Base-by-base conservation (phyloP, 805 yeast species). In the Saturnispora sekii region DNA sequence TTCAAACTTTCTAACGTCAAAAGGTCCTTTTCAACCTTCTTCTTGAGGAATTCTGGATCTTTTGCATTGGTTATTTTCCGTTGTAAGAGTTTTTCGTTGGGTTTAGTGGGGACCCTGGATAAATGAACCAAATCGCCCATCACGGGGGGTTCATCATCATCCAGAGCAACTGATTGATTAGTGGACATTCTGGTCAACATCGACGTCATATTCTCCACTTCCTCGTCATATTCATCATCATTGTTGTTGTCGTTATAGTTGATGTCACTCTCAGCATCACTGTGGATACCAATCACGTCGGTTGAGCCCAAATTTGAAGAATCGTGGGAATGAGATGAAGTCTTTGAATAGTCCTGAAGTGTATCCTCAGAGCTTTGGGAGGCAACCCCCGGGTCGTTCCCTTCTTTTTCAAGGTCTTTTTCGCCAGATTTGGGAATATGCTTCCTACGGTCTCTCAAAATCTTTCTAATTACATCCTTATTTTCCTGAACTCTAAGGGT, bases 401-500 rank as follows among this genome's bases (percentile, higher is more conserved):
- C 28, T 10, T 41, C 38, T 35, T 39, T 42, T 37, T 48, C 48
- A 16, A 50, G 49, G 16, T 51, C 56, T 2, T 14, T 12, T 45
- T 29, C 36, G 10, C 18, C 32, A 32, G 26, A 26, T 44, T 48
- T 32, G 53, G 55, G 35, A 48, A 51, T 41, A 40, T 34, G 47
- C 34, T 17, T 49, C 44, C 49, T 43, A 45, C 71, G 58, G 43
- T 70, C 70, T 12, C 67, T 62, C 39, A 77, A 59, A 38, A 73
- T 63, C 18, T 68, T 63, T 31, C 72, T 66, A 16, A 79, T 66
- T 2, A 75, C 76, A 5, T 77, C 77, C 50, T 73, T 65, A 14
- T 77, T 77, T 42, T 81, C 85, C 35, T 76, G 76, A 35, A 68
- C 67, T 43, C 89, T 67, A 37, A 86, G 65, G 0, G 96, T 88